These are phyloP conservation scores for Neonectria magnoliae DNA, from an alignment of 2,329 filamentous ascomycete species.

Conservation along the genomic window DNA sequence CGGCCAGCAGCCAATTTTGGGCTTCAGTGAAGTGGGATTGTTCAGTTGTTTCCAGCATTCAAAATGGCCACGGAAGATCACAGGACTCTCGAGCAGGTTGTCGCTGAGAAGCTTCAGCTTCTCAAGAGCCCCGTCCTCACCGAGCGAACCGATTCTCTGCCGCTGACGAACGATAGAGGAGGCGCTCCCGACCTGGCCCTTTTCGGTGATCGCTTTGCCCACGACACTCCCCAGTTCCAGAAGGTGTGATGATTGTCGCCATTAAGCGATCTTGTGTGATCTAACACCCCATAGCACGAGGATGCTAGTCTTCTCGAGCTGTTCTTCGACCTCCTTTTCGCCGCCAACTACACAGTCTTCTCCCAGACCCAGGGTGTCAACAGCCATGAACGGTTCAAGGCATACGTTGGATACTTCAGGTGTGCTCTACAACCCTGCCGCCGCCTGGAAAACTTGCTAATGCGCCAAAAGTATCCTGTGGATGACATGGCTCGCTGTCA, in stretches of 20 bases:
- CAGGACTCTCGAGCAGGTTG: conserved; percentile 5
- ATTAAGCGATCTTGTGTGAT: neutral
- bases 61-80: conserved; percentile 31
- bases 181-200: conserved; percentile 33
- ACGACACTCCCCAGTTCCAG: conserved; percentile 38
- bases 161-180: conserved; percentile 2
- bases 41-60: neutral
- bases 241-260: conserved; percentile 31
- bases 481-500: conserved; percentile 75
- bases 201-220: conserved; percentile 40
- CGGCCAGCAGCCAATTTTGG: neutral
- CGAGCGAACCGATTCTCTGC: conserved; percentile 26
- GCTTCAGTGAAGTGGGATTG: neutral
- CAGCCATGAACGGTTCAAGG: conserved; percentile 45
- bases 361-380: conserved; percentile 46
- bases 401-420: conserved; percentile 51
- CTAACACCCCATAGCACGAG: conserved; percentile 40
- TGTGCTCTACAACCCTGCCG: conserved; percentile 16
- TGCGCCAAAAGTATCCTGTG: conserved; percentile 62
- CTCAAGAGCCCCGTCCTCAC: conserved; percentile 46
- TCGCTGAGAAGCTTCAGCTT: conserved; percentile 43
- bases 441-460: neutral
- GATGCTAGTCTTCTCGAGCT: conserved; percentile 51
- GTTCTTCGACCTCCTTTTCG: conserved; percentile 53
- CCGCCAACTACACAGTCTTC: conserved; percentile 73